phyloP scores from a whole-genome alignment of 73 alveolate genomes.

The Paramecium sonneborni region DNA sequence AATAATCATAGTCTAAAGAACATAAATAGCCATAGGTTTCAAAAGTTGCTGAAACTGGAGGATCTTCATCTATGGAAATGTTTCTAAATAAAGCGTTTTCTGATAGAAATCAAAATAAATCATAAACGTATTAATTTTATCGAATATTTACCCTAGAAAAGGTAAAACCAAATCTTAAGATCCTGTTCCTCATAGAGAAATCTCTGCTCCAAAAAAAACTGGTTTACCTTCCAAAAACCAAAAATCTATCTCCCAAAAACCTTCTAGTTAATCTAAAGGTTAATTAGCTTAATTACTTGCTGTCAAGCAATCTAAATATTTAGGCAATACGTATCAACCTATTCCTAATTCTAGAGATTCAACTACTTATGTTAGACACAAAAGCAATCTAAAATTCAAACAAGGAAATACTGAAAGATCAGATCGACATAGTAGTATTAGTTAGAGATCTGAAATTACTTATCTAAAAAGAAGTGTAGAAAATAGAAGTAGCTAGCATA shows the following conservation, averaged over 20 bases:
- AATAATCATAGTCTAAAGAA: not conserved
- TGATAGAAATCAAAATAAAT: slow-evolving; percentile 3
- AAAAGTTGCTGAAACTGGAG: slow-evolving; percentile 57
- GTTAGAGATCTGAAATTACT: slow-evolving; percentile 15
- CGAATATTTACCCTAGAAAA: not conserved
- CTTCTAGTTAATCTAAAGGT: not conserved
- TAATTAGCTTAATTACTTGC: slow-evolving; percentile 13
- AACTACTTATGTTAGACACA: slow-evolving; percentile 34
- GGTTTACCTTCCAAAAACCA: not conserved
- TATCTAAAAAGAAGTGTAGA: slow-evolving; percentile 38
- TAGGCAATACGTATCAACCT: slow-evolving; percentile 3
- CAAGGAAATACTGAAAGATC: slow-evolving; percentile 30
- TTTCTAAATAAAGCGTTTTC: not conserved
- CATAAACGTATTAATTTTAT: not conserved
- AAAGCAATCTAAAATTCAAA: not conserved
- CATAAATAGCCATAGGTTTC: not conserved
- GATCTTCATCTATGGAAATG: slow-evolving; percentile 35
- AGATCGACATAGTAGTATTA: slow-evolving; percentile 13
- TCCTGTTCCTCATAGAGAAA: slow-evolving; percentile 38
- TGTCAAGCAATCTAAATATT: not conserved
- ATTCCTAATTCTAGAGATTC: not conserved
- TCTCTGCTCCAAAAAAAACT: not conserved
- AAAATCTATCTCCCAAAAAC: not conserved
- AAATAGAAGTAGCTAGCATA: not conserved
- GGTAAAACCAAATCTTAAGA: slow-evolving; percentile 54